A percentile compares a stretch with the other conserved stretches of the same genome.
Conservation (phyloP, 768 basidiomycete genomes). For the Macrolepiota fuliginosa region DNA sequence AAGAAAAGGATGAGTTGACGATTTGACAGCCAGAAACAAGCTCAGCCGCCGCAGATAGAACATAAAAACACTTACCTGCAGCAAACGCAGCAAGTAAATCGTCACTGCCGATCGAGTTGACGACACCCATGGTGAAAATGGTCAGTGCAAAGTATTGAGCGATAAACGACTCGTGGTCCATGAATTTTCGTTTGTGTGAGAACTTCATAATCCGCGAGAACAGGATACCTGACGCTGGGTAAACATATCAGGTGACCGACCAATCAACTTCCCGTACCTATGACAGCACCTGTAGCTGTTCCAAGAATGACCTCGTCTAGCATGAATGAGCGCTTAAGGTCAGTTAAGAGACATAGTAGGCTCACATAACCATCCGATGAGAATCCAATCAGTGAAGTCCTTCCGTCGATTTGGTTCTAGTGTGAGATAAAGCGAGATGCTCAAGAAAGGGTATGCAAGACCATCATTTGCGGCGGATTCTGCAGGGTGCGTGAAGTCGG, state of each 20-base stretch:
- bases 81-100: constrained; percentile 87
- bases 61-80: constrained; percentile 45
- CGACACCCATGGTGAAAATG: constrained; percentile 69
- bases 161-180: constrained; percentile 65
- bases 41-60: no score
- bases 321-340: neutral
- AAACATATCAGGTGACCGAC: neutral
- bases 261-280: constrained; percentile 29
- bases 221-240: constrained; percentile 41
- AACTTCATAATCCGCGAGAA: constrained; percentile 69
- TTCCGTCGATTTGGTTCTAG: constrained; percentile 58
- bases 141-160: constrained; percentile 74
- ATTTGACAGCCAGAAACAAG: neutral
- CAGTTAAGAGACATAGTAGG: constrained; percentile 15
- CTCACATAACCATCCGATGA: constrained; percentile 80
- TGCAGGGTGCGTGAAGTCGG: neutral
- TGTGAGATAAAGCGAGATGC: constrained; percentile 82
- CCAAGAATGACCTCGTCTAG: constrained; percentile 83
- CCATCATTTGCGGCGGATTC: constrained; percentile 97
- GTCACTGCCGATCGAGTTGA: constrained; percentile 73
- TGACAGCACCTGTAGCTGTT: constrained; percentile 58
- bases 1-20: constrained; percentile 16
- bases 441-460: constrained; percentile 89
- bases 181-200: constrained; percentile 26
- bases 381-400: constrained; percentile 83